Percentiles rank a stretch among this genome's conserved stretches.
phyloP scores from a whole-genome alignment of 176 grass and related monocot species.

The Zizania latifolia region DNA sequence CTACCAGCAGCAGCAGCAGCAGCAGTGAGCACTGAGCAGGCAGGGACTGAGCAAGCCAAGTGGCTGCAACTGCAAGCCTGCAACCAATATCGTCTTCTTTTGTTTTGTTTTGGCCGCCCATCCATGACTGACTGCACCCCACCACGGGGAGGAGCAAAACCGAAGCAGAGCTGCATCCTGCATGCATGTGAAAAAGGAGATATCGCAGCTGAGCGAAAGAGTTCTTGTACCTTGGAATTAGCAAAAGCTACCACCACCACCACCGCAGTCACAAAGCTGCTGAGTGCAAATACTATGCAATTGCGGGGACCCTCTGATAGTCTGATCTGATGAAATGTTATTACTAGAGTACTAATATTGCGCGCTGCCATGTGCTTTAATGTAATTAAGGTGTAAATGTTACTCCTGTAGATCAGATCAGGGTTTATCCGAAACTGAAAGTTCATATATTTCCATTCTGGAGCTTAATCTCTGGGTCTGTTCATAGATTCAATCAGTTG shows the following conservation, averaged over 20 bases:
- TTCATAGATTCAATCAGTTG: too few relatives aligned
- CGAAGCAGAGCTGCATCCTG: background rate
- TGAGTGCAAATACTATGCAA: background rate
- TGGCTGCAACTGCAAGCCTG: background rate
- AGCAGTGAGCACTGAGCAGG: background rate
- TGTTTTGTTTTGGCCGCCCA: background rate
- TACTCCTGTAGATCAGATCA: background rate
- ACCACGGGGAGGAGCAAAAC: background rate
- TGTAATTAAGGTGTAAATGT: background rate
- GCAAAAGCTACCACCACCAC: background rate
- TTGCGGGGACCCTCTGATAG: background rate
- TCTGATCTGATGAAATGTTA: background rate
- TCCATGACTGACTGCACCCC: background rate
- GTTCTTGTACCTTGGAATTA: constrained; percentile 32
- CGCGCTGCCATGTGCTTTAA: background rate
- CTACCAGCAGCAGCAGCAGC: background rate
- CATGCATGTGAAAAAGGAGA: background rate
- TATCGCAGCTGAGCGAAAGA: background rate
- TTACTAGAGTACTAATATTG: too few relatives aligned
- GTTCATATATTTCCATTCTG: too few relatives aligned
- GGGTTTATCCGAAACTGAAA: background rate
- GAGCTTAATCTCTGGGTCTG: background rate
- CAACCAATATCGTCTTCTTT: background rate
- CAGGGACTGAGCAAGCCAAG: background rate
- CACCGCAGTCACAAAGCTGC: background rate